Evolutionary conservation across 805 yeast species (phyloP), one percentile per base, ranked within the genome.

Genomic region (Maudiozyma serrabonitensis): DNA sequence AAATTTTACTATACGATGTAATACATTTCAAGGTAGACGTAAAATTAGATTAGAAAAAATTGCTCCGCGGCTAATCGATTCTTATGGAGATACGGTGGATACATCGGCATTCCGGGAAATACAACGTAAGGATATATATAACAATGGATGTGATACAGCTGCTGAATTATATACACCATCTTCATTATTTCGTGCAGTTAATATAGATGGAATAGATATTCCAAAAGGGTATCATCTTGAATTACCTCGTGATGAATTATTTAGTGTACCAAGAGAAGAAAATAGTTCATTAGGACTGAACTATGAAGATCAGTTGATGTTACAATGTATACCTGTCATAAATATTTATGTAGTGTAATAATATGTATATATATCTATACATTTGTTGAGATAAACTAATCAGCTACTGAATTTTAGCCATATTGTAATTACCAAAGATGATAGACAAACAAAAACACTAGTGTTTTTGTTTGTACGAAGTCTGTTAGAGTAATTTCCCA

Each of bases 291-390:
- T 59, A 38, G 63, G 63, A 3, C 43, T 49, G 25, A 64, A 62
- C 45, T 32, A 26, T n/a, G 25, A 53, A 15, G 34, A 53, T 19
- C 64, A 62, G 52, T 44, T 64, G 21, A 50, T 61, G 49, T 35
- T 63, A 6, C 58, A 58, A n/a, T 54, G 63, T 37, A 53, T 58
- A 1, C 68, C 68, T 13, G 51, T 64, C 25, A 39, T 58, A 15
- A 64, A 64, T 45, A 41, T 60, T 31, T 37, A 26, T 13, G 32
- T 41, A n/a, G 8, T 11, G n/a, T 41, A n/a, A 41, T 35, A 8
- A 13, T 13, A 11, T 31, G 13, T 2, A 31, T 31, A 31, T 11
- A 31, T 31, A 11, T 11, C 9, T 11, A 31, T 31, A 11, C 34
- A 31, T 11, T 31, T 31, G 13, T 31, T 31, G 9, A 11, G 4